Conservation (phyloP, 108 stramenopile species). For the Skeletonema tropicum region DNA sequence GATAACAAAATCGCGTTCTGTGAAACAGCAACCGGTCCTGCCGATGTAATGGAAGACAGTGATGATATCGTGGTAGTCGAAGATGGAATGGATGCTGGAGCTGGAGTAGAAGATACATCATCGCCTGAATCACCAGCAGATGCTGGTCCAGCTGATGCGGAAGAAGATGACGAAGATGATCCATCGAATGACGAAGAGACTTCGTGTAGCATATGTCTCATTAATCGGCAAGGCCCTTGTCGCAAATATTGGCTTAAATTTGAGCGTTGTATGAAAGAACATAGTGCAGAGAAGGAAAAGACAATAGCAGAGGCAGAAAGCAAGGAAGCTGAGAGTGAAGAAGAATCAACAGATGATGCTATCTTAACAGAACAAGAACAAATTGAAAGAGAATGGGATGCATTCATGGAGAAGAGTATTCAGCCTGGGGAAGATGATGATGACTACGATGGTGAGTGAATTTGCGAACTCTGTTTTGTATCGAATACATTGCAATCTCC, state of each 20-base stretch:
- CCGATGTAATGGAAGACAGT: constrained; percentile 40
- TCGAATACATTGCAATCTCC: background rate
- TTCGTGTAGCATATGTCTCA: constrained; percentile 80
- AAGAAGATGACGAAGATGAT: constrained; percentile 64
- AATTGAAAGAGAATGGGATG: constrained; percentile 47
- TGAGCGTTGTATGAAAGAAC: constrained; percentile 85
- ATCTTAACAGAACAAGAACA: background rate
- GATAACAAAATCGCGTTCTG: background rate
- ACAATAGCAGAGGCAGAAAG: constrained; percentile 10
- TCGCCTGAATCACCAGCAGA: background rate
- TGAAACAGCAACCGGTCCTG: constrained; percentile 5
- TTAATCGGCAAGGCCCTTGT: constrained; percentile 89
- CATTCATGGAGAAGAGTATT: constrained; percentile 53
- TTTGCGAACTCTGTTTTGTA: background rate
- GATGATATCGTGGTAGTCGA: background rate
- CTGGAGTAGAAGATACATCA: constrained; percentile 10
- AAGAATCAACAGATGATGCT: background rate
- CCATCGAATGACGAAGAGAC: constrained; percentile 83
- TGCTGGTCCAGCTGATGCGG: constrained; percentile 20
- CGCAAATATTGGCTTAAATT: constrained; percentile 81
- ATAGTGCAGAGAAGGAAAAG: constrained; percentile 51
- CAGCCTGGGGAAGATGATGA: constrained; percentile 35
- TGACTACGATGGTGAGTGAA: constrained; percentile 35
- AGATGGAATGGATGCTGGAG: constrained; percentile 42
- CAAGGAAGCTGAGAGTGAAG: background rate